These are phyloP conservation scores for Aquilaria agallochum DNA, from an alignment of 441 rosid genomes.

Conservation along the genomic window DNA sequence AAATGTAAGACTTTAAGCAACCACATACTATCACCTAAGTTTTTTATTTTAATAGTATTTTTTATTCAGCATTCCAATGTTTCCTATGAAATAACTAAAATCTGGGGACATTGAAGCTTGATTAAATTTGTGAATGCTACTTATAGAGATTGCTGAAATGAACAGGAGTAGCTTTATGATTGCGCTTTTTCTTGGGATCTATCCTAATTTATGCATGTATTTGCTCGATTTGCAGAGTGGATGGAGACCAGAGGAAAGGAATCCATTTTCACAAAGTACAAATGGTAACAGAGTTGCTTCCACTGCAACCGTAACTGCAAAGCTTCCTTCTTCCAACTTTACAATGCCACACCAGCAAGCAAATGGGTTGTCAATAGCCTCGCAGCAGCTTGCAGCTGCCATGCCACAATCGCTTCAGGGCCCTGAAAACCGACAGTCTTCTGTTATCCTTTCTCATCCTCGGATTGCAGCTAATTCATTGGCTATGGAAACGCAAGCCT, in stretches of 20 bases:
- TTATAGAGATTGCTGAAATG: no score
- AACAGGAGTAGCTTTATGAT: no score
- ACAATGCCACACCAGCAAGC: constrained; percentile 33
- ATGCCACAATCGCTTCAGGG: constrained; percentile 22
- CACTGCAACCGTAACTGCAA: constrained; percentile 17
- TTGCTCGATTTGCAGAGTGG: constrained; percentile 64
- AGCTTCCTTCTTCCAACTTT: constrained; percentile 6
- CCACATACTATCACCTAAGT: no score
- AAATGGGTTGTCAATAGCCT: constrained; percentile 21
- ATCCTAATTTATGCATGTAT: not conserved
- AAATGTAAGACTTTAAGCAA: no score
- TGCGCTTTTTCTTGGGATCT: no score
- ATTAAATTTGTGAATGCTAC: no score
- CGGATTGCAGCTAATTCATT: constrained; percentile 17
- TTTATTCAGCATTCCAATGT: no score
- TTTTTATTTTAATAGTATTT: no score
- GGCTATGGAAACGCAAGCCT: constrained; percentile 8
- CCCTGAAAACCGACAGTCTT: constrained; percentile 25
- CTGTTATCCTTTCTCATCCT: constrained; percentile 19
- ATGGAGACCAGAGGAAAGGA: constrained; percentile 62
- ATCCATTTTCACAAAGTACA: constrained; percentile 60
- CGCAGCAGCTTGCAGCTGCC: constrained; percentile 34
- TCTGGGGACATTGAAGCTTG: no score
- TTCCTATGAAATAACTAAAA: no score
- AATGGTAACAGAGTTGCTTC: constrained; percentile 30